Conservation (phyloP, 768 basidiomycete genomes). For the Hygrophorus pudorinus region DNA sequence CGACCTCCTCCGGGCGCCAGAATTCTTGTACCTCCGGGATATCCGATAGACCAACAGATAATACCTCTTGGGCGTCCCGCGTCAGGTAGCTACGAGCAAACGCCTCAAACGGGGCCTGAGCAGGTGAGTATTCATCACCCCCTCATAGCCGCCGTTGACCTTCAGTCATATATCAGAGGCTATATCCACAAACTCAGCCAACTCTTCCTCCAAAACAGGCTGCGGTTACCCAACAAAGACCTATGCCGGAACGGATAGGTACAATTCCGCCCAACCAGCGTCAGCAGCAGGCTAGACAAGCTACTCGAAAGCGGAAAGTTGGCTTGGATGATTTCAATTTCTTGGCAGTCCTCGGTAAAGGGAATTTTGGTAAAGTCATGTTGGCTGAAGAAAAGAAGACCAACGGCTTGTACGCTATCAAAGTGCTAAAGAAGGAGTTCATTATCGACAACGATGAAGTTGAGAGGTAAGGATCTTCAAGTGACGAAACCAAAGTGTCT, state of each 20-base stretch:
- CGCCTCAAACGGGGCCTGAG: neutral
- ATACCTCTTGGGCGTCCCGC: constrained; percentile 21
- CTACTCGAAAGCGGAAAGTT: constrained; percentile 70
- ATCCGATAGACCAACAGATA: constrained; percentile 29
- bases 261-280: constrained; percentile 24
- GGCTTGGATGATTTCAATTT: constrained; percentile 99
- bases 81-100: neutral
- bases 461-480: constrained; percentile 60
- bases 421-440: constrained; percentile 99
- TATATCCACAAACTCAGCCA: constrained; percentile 12
- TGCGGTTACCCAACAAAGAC: constrained; percentile 11
- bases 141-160: neutral
- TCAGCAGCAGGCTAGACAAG: constrained; percentile 20
- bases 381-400: constrained; percentile 95
- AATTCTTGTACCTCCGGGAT: constrained; percentile 33
- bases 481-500: neutral
- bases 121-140: neutral
- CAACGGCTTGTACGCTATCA: constrained; percentile 90
- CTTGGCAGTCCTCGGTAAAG: constrained; percentile 95
- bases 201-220: neutral
- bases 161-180: constrained; percentile 7
- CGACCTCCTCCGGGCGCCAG: constrained; percentile 35
- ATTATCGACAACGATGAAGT: constrained; percentile 99
- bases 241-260: constrained; percentile 28
- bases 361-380: constrained; percentile 99